Conservation (phyloP, 768 basidiomycete species). For the Leucocoprinus birnbaumii region DNA sequence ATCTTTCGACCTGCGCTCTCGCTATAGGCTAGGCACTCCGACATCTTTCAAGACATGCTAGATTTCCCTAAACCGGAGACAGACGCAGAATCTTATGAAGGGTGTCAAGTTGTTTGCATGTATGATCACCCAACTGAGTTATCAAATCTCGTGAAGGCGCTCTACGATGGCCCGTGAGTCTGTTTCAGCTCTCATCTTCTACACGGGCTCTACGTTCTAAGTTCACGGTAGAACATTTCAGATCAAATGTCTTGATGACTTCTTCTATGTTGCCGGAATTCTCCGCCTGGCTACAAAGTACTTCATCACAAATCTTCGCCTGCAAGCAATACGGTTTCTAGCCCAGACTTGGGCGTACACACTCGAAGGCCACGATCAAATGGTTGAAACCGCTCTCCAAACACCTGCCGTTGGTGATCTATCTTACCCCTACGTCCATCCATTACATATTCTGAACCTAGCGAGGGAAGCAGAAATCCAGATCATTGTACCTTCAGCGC, state of each 20-base stretch:
- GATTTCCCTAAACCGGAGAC: conserved; percentile 38
- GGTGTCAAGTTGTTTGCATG: conserved; percentile 51
- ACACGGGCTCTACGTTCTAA: not conserved
- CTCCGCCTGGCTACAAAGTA: conserved; percentile 61
- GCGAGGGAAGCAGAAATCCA: conserved; percentile 46
- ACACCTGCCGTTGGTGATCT: conserved; percentile 38
- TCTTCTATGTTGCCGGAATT: conserved; percentile 54
- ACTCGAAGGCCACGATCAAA: conserved; percentile 51
- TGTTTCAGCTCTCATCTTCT: not conserved
- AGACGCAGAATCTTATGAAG: conserved; percentile 35
- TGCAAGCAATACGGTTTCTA: conserved; percentile 47
- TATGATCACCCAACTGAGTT: conserved; percentile 49
- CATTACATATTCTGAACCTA: conserved; percentile 54
- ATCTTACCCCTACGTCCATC: conserved; percentile 59
- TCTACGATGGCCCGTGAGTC: conserved; percentile 58
- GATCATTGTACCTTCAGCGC: conserved; percentile 44
- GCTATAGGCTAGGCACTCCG: conserved; percentile 47
- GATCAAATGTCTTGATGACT: conserved; percentile 43
- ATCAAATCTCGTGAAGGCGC: conserved; percentile 45
- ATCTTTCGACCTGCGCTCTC: not conserved
- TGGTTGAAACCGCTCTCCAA: conserved; percentile 47
- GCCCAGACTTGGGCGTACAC: conserved; percentile 50
- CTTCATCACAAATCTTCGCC: conserved; percentile 49
- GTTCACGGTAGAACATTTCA: conserved; percentile 29
- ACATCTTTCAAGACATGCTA: conserved; percentile 55